Base-by-base conservation (phyloP, 371 early-diverging fungal genomes). In the Mortierella sp. region DNA sequence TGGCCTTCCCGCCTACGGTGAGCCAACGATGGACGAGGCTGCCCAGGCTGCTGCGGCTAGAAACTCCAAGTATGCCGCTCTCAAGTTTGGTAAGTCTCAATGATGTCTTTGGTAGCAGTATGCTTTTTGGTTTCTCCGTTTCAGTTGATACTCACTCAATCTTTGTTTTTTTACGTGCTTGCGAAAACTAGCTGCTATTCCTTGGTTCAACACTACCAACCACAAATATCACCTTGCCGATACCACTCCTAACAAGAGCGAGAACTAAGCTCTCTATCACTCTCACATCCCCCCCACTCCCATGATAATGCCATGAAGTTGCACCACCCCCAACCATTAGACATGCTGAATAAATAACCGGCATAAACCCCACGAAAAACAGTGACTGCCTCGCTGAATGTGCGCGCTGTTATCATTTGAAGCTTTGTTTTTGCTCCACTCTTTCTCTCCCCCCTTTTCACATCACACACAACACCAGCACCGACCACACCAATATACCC, bases 191-290 rank as follows among this genome's bases (percentile, higher is more conserved):
- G 94, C 86, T 82, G 86, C 89, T 61, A 72, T 91, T 68, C 96
- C 96, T 64, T 93, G 91, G 92, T 96, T 95, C 88, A 96, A 96
- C 90, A 90, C 94, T 86, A 92, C 89, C 79, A 93, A 92, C 85
- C 96, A 96, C 85, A 92, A 92, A 86, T 92, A 91, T 81, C 96
- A 95, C 66, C 92, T 93, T 84, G 91, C 91, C 55, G 92, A 92
- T 77, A 87, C 89, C 66, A 87, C 79, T n/a, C 67, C 65, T 24
- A 39, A 71, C 71, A 70, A 77, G 64, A 66, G 73, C 72, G 68
- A 71, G 71, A 72, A 71, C 67, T 61, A 70, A 26, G 55, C 16
- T 29, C 24, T 24, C 50, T 50, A n/a, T n/a, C n/a, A n/a, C n/a
- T n/a, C n/a, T 53, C 55, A 29, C 47, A 14, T 47, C 19, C 29